A percentile compares a stretch with the other conserved stretches of the same genome.
These are phyloP conservation scores for Tardiomyces depauwii DNA, from an alignment of 1,139 yeast genomes.

Conservation along the genomic window DNA sequence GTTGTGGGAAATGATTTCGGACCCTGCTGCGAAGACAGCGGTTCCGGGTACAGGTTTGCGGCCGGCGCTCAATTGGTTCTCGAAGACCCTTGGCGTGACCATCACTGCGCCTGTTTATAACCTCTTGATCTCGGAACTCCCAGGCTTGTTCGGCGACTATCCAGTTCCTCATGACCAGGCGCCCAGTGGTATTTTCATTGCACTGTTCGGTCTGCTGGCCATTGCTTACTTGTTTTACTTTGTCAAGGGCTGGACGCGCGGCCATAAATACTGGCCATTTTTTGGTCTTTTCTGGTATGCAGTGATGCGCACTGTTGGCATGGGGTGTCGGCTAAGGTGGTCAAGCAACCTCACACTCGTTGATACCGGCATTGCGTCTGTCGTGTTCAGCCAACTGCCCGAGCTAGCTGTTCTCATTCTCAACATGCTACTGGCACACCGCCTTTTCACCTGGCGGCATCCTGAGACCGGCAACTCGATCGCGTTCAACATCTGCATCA, in stretches of 20 bases:
- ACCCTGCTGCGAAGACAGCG: too few relatives aligned
- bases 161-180: conserved; percentile 37
- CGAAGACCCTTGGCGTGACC: conserved; percentile 15
- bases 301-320: conserved; percentile 46
- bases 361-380: conserved; percentile 46
- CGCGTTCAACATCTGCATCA: conserved; percentile 46
- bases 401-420: conserved; percentile 40
- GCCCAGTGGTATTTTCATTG: conserved; percentile 50
- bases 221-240: conserved; percentile 42
- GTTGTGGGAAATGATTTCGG: too few relatives aligned
- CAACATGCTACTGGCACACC: conserved; percentile 60
- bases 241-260: conserved; percentile 38
- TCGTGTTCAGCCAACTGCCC: conserved; percentile 42
- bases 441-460: conserved; percentile 74
- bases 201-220: conserved; percentile 39
- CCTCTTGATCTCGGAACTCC: conserved; percentile 29
- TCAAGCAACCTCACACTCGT: conserved; percentile 36
- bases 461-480: conserved; percentile 59
- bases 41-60: too few relatives aligned
- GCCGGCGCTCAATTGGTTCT: too few relatives aligned
- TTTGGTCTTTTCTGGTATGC: conserved; percentile 46
- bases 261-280: conserved; percentile 54
- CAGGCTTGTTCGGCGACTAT: conserved; percentile 55
- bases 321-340: conserved; percentile 53
- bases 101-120: conserved; percentile 21